These are phyloP conservation scores for Actinomucor elegans DNA, from an alignment of 371 early-diverging fungal genomes.

Conservation along the genomic window DNA sequence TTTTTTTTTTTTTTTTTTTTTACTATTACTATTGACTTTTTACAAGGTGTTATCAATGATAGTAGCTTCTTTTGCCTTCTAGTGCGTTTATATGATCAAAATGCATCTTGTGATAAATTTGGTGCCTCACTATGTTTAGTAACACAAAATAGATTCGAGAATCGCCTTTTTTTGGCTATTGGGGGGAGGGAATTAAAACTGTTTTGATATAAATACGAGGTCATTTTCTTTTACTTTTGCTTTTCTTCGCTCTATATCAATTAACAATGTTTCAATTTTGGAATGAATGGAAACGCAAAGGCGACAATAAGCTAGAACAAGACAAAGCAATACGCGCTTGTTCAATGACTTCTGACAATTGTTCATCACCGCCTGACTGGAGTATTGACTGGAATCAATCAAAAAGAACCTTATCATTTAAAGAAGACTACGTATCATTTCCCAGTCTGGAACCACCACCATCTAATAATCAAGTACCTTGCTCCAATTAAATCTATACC, in stretches of 20 bases:
- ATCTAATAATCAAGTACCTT: slow-evolving; percentile 4
- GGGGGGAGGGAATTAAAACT: too few species aligned
- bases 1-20: too few species aligned
- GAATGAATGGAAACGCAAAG: slow-evolving; percentile 26
- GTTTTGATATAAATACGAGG: too few species aligned
- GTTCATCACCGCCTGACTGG: slow-evolving; percentile 13
- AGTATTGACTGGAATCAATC: slow-evolving; percentile 28
- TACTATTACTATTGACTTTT: too few species aligned
- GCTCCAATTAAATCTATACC: slow-evolving; percentile 4
- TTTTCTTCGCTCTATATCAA: slow-evolving; percentile 24
- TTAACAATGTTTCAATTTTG: slow-evolving; percentile 21
- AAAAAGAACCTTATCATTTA: slow-evolving; percentile 34
- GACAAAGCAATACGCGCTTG: slow-evolving; percentile 8
- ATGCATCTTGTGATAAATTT: too few species aligned
- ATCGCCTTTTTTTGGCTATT: too few species aligned
- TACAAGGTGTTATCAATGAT: too few species aligned
- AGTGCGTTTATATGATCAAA: too few species aligned
- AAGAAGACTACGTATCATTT: slow-evolving; percentile 40
- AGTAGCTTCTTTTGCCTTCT: too few species aligned
- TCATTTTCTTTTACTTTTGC: slow-evolving; percentile 23
- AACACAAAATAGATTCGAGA: too few species aligned
- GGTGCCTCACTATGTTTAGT: too few species aligned
- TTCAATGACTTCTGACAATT: slow-evolving; percentile 13
- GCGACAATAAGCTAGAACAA: background rate
- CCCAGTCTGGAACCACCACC: slow-evolving; percentile 25